A percentile compares a stretch with the other conserved stretches of the same genome.
Evolutionary conservation across 441 rosid genomes (phyloP).

Genomic region (Macaranga tanarius): DNA sequence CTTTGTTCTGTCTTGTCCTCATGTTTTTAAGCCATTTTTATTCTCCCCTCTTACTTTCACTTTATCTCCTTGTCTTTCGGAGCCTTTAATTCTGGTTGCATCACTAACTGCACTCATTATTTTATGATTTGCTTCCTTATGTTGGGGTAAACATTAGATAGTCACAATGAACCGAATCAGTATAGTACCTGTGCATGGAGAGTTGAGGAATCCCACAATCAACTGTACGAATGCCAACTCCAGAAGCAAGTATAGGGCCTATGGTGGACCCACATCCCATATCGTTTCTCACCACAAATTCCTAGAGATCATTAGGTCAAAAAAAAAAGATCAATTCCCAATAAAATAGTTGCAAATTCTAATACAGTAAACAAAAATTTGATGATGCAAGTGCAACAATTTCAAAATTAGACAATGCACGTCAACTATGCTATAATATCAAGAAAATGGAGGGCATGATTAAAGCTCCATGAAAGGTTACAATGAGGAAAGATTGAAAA

Average conservation of each 20-base stretch:
- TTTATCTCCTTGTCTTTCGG: neutral
- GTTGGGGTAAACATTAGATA: neutral
- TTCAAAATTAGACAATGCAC: neutral
- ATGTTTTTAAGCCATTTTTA: neutral
- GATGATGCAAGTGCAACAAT: neutral
- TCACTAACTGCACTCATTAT: neutral
- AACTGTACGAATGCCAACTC: constrained; percentile 86
- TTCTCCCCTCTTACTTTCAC: neutral
- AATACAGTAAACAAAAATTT: neutral
- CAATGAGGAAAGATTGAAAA: neutral
- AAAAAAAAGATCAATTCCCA: neutral
- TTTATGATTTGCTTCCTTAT: neutral
- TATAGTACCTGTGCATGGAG: constrained; percentile 86
- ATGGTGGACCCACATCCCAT: constrained; percentile 99
- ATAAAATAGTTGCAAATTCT: neutral
- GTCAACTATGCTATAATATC: neutral
- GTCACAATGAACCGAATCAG: neutral
- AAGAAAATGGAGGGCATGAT: neutral
- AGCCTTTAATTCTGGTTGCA: neutral
- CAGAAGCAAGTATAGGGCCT: constrained; percentile 95
- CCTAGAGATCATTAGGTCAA: constrained; percentile 51
- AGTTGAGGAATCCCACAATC: constrained; percentile 97
- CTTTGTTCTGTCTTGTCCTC: neutral
- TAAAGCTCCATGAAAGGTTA: neutral
- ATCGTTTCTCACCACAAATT: constrained; percentile 92